Base-by-base conservation (phyloP, 108 stramenopile genomes). In the Skeletonema costatum region DNA sequence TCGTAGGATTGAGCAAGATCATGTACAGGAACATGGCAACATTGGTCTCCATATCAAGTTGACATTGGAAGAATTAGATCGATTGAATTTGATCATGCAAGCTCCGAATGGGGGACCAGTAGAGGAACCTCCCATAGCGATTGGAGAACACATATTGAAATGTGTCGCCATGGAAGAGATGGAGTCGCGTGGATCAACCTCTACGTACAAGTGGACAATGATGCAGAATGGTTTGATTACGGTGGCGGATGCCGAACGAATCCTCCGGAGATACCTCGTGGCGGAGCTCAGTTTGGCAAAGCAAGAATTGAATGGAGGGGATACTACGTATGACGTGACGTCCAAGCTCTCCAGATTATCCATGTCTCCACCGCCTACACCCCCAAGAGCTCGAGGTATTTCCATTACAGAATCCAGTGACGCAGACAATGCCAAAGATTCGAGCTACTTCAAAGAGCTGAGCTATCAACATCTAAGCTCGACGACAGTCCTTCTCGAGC, bases 51-150 rank as follows among this genome's bases (percentile, higher is more conserved):
- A 73, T 50, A 87, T 95, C 5, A 80, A 85, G 38, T 71, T 95
- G 70, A 89, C 88, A 4, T 70, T 92, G 80, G 92, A 93, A 44
- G 92, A 93, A 74, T 82, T 95, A 66, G 94, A 95, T 73, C 71
- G 92, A 31, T 73, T 95, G 53, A 87, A 89, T 69, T 81, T 95
- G 29, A 79, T 89, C 29, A 59, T 95, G 61, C 92, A 95, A 63
- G 87, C 88, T 50, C 92, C 92, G n/a, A 73, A 74, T 31, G 94
- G 94, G 21, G 94, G 94, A 53, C 80, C 85, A 12, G 81, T 95
- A 3, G 92, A 95, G 60, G 94, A 95, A 66, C 84, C 91, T 32
- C 90, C 92, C 17, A 75, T 93, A 19, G 84, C 83, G 25, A 93
- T 95, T 78, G 92, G 89, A 63, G 89, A 90, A n/a, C 88, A 79